Evolutionary conservation across 108 stramenopile genomes (phyloP), one percentile per base, ranked within the genome.

Genomic region (Chaetoceros muelleri): DNA sequence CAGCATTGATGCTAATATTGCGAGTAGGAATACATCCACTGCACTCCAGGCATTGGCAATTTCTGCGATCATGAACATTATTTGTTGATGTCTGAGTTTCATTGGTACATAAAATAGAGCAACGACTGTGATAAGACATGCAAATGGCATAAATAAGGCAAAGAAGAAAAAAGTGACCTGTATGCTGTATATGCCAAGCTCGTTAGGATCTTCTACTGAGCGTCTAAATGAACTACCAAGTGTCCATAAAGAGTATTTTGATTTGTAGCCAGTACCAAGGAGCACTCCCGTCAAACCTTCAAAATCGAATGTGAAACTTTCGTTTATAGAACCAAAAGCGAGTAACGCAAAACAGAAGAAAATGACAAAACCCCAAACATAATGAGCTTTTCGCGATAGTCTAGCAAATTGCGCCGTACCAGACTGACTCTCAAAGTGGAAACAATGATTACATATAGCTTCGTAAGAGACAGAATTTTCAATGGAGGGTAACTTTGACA

Each of bases 11-110:
- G 82, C 91, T 17, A 82, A 56, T 31, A 89, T 80, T 34, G 78
- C 73, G 8, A 95, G 62, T 0, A 82, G 61, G 62, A 95, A 95
- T 2, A 95, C 94, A 57, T 95, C 94, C 25, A 93, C 67, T 2
- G 91, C 91, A 44, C 80, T 78, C 94, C 94, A 95, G 18, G 87
- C 87, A 50, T 87, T 93, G 21, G 81, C 60, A 17, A 95, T 71
- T 62, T 95, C 93, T 24, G 82, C 85, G 46, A 87, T 30, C 26
- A 83, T 48, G 21, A 86, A 73, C 8, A 84, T 60, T 27, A 72
- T 61, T 28, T 85, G 65, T 53, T 92, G 90, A 2, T 28, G 52
- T 28, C 46, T 49, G 27, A 77, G 47, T 19, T 60, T 74, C 79
- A 94, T 57, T 0, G 93, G 93, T 7, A 66, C 48, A 2, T 84